Evolutionary conservation across 2,329 filamentous ascomycete species (phyloP), one percentile per base, ranked within the genome.

Genomic region (Aspergillus glaucus): DNA sequence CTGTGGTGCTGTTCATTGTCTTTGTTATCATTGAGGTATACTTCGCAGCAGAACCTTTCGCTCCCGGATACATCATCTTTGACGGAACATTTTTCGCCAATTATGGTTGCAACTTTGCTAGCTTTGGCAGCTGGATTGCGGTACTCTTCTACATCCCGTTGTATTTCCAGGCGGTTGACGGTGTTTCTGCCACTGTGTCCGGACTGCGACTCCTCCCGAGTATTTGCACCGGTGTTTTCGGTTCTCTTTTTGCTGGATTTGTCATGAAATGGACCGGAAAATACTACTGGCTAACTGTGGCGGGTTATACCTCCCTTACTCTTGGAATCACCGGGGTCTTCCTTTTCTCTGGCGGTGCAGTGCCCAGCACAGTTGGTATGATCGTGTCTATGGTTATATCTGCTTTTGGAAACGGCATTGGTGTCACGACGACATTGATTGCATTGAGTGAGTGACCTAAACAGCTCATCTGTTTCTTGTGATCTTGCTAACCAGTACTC

Each of bases 81-180:
- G 77, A 86, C 60, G 75, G 76, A 6, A 77, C 77, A 6, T 74
- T 91, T 24, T 76, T 88, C 44, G 80, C 85, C 2, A 81, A 79
- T 62, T 90, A 86, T 58, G 66, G 82, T 1, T 81, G 80, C 63
- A 89, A 89, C 64, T 87, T 89, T 69, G 89, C 88, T 65, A 76
- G 79, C 45, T 79, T 86, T 46, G 80, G 75, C 1, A 82, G 79
- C 12, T 79, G 75, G 72, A 65, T 83, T 43, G 77, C 79, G 0
- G 69, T 77, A 1, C 55, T 87, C 3, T 92, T 88, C 72, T 88
- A 87, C 68, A 71, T 88, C n/a, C 86, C 87, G 1, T 73, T 92
- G 2, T 88, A 86, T 67, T 88, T 87, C 68, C 88, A 92, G 67
- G 86, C 84, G 4, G 83, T 85, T 1, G 75, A 85, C 44, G 81